Evolutionary conservation across 306 rosid species (phyloP), one percentile per base, ranked within the genome.

Genomic region (Dalbergia cochinchinensis): DNA sequence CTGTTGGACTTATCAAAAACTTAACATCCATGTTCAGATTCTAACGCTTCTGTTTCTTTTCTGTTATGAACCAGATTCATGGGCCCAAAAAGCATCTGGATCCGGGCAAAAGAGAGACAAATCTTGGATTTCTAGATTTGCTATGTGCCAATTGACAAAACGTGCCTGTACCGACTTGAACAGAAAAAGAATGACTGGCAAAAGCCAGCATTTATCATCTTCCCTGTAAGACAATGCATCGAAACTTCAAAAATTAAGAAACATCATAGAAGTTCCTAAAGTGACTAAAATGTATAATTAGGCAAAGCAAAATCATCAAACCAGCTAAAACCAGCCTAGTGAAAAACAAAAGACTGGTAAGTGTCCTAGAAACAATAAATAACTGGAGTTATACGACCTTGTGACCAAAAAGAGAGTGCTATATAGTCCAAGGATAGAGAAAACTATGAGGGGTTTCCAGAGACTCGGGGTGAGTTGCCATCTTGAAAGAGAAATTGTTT

Each of bases 71-170:
- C 87, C 93, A 69, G 94, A 76, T 74, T 95, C 99, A 75, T 87
- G 90, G 12, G 99, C 99, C 99, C 99, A 95, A 84, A 92, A 95
- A 50, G 94, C 87, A 83, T 92, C 97, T 34, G 99, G 90, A 82
- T 95, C 97, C 0, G 96, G 95, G 83, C 95, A 91, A 83, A 88
- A 92, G 15, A 95, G 85, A 65, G 98, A 92, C 57, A 86, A 85
- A 84, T 95, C 97, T 83, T 89, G 85, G 73, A 95, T 82, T 86
- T 95, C 99, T 76, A 90, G 66, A 82, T 95, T 91, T 35, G 99
- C 99, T 71, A 95, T 92, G 77, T 95, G 99, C 98, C 99, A 90
- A 73, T 89, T 92, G 41, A 92, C 92, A 59, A 92, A 84, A 54
- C 94, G 97, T 53, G 96, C 95, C 82, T 95, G 98, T 68, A 88